These are phyloP conservation scores for Metschnikowia noctiluminum DNA, from an alignment of 805 yeast species.

Conservation along the genomic window DNA sequence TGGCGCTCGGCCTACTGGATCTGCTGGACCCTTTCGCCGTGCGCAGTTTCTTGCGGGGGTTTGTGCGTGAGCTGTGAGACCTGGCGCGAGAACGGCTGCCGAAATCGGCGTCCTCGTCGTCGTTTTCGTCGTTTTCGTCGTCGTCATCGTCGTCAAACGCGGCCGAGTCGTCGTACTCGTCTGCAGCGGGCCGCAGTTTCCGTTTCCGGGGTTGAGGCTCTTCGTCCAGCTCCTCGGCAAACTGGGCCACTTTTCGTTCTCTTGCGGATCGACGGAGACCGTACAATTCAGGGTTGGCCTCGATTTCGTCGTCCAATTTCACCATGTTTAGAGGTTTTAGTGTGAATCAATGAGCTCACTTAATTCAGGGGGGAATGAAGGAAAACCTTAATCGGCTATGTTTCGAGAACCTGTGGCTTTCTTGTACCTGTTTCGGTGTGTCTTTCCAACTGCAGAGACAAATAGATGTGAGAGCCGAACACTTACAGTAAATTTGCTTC, in stretches of 20 bases:
- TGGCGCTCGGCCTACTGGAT: slow-evolving; percentile 1
- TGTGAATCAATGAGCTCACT: too few relatives aligned
- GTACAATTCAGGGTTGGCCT: slow-evolving; percentile 69
- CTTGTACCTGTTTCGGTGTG: too few relatives aligned
- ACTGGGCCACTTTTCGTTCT: slow-evolving; percentile 41
- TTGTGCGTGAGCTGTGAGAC: not conserved
- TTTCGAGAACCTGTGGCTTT: too few relatives aligned
- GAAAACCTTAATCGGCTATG: too few relatives aligned
- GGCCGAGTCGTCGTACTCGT: slow-evolving; percentile 17
- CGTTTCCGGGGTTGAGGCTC: slow-evolving; percentile 19
- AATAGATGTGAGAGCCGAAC: too few relatives aligned
- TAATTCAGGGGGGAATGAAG: too few relatives aligned
- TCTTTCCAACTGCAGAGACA: too few relatives aligned
- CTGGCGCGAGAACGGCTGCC: slow-evolving; percentile 10
- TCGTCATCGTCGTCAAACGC: slow-evolving; percentile 12
- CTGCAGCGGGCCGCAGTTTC: slow-evolving; percentile 8
- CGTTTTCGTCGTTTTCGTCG: slow-evolving; percentile 15
- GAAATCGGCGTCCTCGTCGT: slow-evolving; percentile 18
- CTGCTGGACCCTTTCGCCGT: slow-evolving; percentile 4
- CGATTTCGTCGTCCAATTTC: slow-evolving; percentile 17
- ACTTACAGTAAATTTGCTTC: too few relatives aligned
- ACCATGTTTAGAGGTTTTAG: slow-evolving; percentile 7
- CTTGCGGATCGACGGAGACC: slow-evolving; percentile 77
- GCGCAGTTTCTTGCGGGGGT: slow-evolving; percentile 10
- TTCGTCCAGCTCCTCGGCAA: slow-evolving; percentile 37